A percentile compares a stretch with the other conserved stretches of the same genome.
Conservation (phyloP, 2,329 filamentous ascomycete species). For the Pseudogymnoascus sp. region DNA sequence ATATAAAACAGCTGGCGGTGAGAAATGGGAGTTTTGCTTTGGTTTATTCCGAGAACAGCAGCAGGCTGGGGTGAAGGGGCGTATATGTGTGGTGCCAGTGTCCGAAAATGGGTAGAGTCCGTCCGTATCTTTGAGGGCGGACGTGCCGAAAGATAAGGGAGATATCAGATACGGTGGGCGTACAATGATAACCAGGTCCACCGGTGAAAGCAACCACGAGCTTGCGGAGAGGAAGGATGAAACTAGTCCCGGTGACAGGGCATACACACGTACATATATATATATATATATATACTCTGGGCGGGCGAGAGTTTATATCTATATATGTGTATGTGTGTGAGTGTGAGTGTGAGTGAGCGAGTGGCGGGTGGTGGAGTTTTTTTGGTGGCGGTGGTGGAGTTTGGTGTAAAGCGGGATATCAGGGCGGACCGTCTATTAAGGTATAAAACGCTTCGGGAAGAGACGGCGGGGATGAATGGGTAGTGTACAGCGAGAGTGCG, state of each 20-base stretch:
- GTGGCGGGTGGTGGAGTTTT: neutral
- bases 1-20: neutral
- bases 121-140: neutral
- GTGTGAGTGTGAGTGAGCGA: neutral
- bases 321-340: neutral
- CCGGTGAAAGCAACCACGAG: neutral
- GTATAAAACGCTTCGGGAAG: neutral
- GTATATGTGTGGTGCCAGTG: neutral
- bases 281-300: too few relatives aligned
- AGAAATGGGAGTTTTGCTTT: neutral
- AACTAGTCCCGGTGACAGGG: neutral
- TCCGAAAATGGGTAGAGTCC: neutral
- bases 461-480: neutral
- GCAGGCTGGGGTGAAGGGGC: neutral
- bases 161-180: neutral
- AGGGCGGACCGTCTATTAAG: slow-evolving; percentile 1
- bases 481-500: neutral
- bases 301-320: neutral
- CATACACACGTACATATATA: neutral
- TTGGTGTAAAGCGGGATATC: neutral
- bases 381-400: neutral
- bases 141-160: neutral
- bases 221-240: neutral
- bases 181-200: neutral
- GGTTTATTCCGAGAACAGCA: neutral